A percentile compares a stretch with the other conserved stretches of the same genome.
phyloP scores from a whole-genome alignment of 768 basidiomycete species.

The Suillus spraguei region DNA sequence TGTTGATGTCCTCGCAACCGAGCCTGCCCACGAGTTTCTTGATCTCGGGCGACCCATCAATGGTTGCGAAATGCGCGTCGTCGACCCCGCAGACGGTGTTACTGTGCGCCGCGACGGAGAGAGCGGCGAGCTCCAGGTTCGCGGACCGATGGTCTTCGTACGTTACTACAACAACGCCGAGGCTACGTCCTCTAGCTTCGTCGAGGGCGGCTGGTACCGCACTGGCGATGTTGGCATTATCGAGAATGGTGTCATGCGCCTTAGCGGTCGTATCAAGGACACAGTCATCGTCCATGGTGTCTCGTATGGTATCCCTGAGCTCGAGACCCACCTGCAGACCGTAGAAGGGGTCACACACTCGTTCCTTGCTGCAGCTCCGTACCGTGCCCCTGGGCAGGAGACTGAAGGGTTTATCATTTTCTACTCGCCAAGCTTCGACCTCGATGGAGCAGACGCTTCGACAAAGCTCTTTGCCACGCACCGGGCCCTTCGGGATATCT shows the following conservation, averaged over 20 bases:
- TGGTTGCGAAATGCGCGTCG: slow-evolving; percentile 40
- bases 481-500: slow-evolving; percentile 31
- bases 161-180: slow-evolving; percentile 51
- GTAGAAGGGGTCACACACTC: slow-evolving; percentile 36
- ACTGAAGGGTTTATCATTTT: slow-evolving; percentile 45
- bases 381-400: slow-evolving; percentile 37
- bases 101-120: slow-evolving; percentile 32
- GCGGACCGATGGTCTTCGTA: slow-evolving; percentile 40
- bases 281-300: slow-evolving; percentile 43
- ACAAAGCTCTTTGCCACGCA: slow-evolving; percentile 28
- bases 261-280: slow-evolving; percentile 43
- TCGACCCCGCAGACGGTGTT: slow-evolving; percentile 31
- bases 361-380: slow-evolving; percentile 36
- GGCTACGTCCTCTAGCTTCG: slow-evolving; percentile 50
- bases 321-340: slow-evolving; percentile 40
- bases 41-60: slow-evolving; percentile 34
- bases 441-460: slow-evolving; percentile 27
- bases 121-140: slow-evolving; percentile 44
- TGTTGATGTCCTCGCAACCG: slow-evolving; percentile 22
- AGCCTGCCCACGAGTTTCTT: slow-evolving; percentile 36
- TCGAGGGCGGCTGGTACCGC: slow-evolving; percentile 54
- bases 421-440: slow-evolving; percentile 33
- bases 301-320: slow-evolving; percentile 37
- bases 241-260: slow-evolving; percentile 33
- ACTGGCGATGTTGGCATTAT: slow-evolving; percentile 57